Conservation (phyloP, 768 basidiomycete species). For the Suillus ampliporus region DNA sequence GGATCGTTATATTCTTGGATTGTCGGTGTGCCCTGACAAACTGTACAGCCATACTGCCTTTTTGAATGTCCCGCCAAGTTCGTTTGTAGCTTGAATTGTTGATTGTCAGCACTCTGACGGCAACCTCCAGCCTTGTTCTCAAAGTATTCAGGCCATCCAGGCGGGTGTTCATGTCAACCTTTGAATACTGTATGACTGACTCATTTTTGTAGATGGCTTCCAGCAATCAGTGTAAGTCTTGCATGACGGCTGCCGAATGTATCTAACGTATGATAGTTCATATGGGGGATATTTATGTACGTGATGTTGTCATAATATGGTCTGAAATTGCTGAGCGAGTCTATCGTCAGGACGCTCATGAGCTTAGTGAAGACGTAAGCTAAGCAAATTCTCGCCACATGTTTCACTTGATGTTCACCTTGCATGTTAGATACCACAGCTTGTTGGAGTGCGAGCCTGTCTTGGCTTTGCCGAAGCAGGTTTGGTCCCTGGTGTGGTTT, state of each 20-base stretch:
- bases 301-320: conserved; percentile 16
- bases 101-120: not conserved
- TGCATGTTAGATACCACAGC: conserved; percentile 59
- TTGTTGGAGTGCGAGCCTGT: conserved; percentile 60
- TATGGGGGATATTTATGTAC: conserved; percentile 71
- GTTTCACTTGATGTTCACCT: not conserved
- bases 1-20: conserved; percentile 20
- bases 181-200: conserved; percentile 22
- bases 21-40: not conserved
- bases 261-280: conserved; percentile 26
- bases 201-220: conserved; percentile 56
- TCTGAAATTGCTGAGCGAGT: not conserved
- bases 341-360: conserved; percentile 57
- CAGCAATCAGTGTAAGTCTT: conserved; percentile 60
- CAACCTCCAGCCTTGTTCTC: conserved; percentile 42
- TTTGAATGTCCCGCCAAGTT: conserved; percentile 74
- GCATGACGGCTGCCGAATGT: conserved; percentile 1
- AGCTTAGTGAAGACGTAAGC: conserved; percentile 68
- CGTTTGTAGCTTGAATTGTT: conserved; percentile 14
- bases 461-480: conserved; percentile 75
- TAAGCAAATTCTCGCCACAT: not conserved
- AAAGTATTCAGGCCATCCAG: conserved; percentile 70
- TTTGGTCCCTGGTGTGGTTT: conserved; percentile 74
- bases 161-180: conserved; percentile 18
- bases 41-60: conserved; percentile 23